A percentile compares a stretch with the other conserved stretches of the same genome.
Conservation (phyloP, 371 early-diverging fungal species). For the Mortierella sp. region DNA sequence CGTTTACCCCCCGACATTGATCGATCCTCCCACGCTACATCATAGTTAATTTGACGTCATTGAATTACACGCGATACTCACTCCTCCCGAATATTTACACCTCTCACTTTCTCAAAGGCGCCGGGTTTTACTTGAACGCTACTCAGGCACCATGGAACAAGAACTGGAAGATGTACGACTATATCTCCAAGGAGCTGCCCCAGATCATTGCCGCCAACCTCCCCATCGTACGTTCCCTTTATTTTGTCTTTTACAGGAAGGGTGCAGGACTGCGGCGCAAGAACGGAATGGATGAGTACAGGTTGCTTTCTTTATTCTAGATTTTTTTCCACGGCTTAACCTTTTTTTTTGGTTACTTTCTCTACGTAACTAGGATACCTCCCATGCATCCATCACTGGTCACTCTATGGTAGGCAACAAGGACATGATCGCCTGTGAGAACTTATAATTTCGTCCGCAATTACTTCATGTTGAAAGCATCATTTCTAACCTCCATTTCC, state of each 20-base stretch:
- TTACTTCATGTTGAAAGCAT: too few species aligned
- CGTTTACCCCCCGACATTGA: background rate
- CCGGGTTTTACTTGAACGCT: constrained; percentile 90
- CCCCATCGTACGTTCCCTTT: constrained; percentile 68
- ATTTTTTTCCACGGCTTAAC: background rate
- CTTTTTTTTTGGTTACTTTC: background rate
- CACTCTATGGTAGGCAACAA: constrained; percentile 80
- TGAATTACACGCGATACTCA: too few species aligned
- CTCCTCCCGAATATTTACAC: background rate
- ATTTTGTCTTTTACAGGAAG: background rate
- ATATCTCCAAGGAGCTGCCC: constrained; percentile 82
- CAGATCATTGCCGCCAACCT: constrained; percentile 66
- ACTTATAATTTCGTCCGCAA: background rate
- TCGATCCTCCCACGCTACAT: background rate
- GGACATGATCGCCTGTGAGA: background rate
- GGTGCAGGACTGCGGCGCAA: background rate
- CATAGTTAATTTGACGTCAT: background rate
- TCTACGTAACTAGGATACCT: constrained; percentile 64
- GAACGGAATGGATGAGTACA: background rate
- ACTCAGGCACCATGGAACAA: constrained; percentile 79
- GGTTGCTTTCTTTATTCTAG: too few species aligned
- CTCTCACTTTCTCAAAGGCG: constrained; percentile 58
- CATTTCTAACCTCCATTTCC: background rate
- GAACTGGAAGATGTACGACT: constrained; percentile 89
- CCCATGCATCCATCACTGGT: constrained; percentile 80